phyloP scores from a whole-genome alignment of 805 yeast genomes.

The Metschnikowia drakensbergensis region DNA sequence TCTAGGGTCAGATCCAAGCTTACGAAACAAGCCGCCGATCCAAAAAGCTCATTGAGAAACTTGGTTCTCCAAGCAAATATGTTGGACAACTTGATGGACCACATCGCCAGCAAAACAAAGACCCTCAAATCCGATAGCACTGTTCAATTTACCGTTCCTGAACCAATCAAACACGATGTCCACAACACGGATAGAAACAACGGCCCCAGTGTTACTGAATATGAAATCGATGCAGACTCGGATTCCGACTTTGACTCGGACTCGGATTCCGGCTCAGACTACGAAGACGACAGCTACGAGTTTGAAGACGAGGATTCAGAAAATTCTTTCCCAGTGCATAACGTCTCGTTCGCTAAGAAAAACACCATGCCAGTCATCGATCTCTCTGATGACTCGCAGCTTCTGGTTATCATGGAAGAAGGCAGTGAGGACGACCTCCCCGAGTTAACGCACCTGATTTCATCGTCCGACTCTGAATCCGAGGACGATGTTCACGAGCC shows the following conservation, averaged over 20 bases:
- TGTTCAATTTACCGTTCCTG: slow-evolving; percentile 15
- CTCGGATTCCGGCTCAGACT: slow-evolving; percentile 23
- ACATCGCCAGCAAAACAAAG: slow-evolving; percentile 31
- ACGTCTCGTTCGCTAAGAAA: not conserved
- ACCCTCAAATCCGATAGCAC: slow-evolving; percentile 15
- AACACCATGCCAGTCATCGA: slow-evolving; percentile 13
- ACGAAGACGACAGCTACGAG: slow-evolving; percentile 24
- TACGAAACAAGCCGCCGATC: slow-evolving; percentile 56
- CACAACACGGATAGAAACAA: slow-evolving; percentile 13
- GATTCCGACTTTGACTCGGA: slow-evolving; percentile 25
- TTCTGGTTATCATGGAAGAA: slow-evolving; percentile 14
- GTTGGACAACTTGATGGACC: slow-evolving; percentile 61
- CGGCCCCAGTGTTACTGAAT: slow-evolving; percentile 35
- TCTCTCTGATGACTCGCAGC: slow-evolving; percentile 11
- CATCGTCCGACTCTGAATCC: slow-evolving; percentile 16
- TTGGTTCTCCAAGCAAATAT: slow-evolving; percentile 70
- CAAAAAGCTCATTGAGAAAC: slow-evolving; percentile 53
- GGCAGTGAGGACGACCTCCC: slow-evolving; percentile 15
- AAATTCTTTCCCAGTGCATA: not conserved
- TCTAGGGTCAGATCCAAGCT: slow-evolving; percentile 61
- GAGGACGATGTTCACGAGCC: slow-evolving; percentile 14
- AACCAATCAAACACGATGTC: slow-evolving; percentile 9
- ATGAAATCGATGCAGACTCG: slow-evolving; percentile 34
- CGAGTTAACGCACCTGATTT: slow-evolving; percentile 15
- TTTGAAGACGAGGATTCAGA: slow-evolving; percentile 24